These are phyloP conservation scores for Camillea tinctor DNA, from an alignment of 2,329 filamentous ascomycete genomes.

Conservation along the genomic window DNA sequence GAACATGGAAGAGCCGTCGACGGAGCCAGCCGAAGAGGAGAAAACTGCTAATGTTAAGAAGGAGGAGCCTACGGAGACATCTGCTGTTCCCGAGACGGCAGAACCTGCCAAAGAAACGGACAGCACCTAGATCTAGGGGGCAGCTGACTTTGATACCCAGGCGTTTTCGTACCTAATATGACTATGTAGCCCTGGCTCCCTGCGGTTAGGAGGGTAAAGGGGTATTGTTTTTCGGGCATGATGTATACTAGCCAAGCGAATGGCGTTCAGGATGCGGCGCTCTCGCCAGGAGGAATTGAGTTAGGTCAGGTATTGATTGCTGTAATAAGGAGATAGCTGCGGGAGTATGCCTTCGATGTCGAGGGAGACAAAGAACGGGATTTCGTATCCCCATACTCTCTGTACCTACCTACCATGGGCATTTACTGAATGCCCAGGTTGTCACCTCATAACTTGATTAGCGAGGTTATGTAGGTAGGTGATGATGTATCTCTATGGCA, in stretches of 20 bases:
- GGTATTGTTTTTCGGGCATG: not conserved
- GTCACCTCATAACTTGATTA: too few relatives aligned
- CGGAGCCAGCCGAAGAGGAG: conserved; percentile 40
- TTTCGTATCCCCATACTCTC: too few relatives aligned
- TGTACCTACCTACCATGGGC: too few relatives aligned
- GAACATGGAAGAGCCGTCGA: conserved; percentile 45
- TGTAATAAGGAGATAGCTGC: not conserved
- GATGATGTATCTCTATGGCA: too few relatives aligned
- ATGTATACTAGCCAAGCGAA: conserved; percentile 13
- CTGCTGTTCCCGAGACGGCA: conserved; percentile 7
- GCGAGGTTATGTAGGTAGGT: too few relatives aligned
- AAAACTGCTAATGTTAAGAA: conserved; percentile 14
- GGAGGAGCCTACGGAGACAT: conserved; percentile 13
- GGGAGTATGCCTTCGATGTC: too few relatives aligned
- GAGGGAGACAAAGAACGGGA: too few relatives aligned
- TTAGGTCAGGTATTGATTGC: not conserved
- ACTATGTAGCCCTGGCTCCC: not conserved
- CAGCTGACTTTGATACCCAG: conserved; percentile 9
- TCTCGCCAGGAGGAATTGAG: not conserved
- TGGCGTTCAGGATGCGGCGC: conserved; percentile 12
- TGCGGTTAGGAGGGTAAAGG: not conserved
- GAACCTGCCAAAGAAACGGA: conserved; percentile 14
- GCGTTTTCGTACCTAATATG: conserved; percentile 4
- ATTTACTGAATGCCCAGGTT: too few relatives aligned
- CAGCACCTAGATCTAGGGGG: conserved; percentile 10